phyloP scores from a whole-genome alignment of 768 basidiomycete genomes.

The Hydnum rufescens region DNA sequence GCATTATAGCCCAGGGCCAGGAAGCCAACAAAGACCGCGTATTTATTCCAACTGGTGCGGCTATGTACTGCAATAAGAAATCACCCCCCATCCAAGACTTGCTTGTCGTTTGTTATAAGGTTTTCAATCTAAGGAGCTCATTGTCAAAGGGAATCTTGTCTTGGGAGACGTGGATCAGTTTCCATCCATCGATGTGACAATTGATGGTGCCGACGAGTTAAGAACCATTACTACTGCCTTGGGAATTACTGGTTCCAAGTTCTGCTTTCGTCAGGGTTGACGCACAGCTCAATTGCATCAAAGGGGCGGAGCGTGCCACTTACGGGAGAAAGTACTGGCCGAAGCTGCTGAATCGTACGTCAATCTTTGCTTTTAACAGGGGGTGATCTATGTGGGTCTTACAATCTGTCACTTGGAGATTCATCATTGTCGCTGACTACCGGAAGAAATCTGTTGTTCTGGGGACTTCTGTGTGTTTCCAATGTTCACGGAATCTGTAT shows the following conservation, averaged over 20 bases:
- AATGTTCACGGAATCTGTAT: slow-evolving; percentile 6
- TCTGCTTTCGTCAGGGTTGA: slow-evolving; percentile 45
- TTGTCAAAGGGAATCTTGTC: slow-evolving; percentile 52
- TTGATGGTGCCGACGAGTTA: slow-evolving; percentile 95
- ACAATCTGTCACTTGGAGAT: slow-evolving; percentile 24
- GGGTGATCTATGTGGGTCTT: neutral
- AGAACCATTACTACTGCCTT: neutral
- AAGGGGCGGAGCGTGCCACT: slow-evolving; percentile 95
- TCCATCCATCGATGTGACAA: slow-evolving; percentile 80
- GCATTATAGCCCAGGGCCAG: slow-evolving; percentile 67
- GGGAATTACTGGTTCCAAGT: neutral
- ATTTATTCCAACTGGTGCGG: slow-evolving; percentile 85
- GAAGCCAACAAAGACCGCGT: slow-evolving; percentile 60
- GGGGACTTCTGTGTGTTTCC: slow-evolving; percentile 52
- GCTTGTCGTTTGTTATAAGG: slow-evolving; percentile 21
- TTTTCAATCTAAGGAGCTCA: slow-evolving; percentile 92
- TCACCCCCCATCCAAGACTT: slow-evolving; percentile 10
- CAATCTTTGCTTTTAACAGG: no score
- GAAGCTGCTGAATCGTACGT: slow-evolving; percentile 77
- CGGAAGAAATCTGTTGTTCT: slow-evolving; percentile 75
- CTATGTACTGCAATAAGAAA: neutral
- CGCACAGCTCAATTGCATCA: slow-evolving; percentile 72
- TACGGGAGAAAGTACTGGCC: slow-evolving; percentile 93
- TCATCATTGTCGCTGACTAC: slow-evolving; percentile 85
- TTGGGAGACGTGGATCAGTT: slow-evolving; percentile 85